phyloP scores from a whole-genome alignment of 805 yeast species.

The Wickerhamiella australiensis region DNA sequence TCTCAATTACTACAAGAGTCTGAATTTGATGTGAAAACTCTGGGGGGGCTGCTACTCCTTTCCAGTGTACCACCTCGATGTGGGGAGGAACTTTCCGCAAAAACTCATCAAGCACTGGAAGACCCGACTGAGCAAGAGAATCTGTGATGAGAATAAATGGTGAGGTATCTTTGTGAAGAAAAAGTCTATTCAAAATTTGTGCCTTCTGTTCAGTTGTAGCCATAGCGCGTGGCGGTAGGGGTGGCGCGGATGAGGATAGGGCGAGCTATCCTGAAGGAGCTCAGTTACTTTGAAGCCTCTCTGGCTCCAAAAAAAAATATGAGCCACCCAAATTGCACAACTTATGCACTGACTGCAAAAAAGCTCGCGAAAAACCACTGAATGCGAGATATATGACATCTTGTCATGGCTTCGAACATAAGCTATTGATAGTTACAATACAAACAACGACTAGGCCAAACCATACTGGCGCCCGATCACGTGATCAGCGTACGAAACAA shows the following conservation, averaged over 20 bases:
- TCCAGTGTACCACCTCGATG: neutral
- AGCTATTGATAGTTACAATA: too few species aligned
- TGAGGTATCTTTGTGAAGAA: constrained; percentile 58
- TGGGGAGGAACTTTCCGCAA: constrained; percentile 29
- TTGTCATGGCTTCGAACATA: too few species aligned
- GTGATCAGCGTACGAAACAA: neutral
- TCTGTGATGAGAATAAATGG: constrained; percentile 66
- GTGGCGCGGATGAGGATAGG: neutral
- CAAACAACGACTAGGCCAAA: too few species aligned
- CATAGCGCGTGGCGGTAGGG: neutral
- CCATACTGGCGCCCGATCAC: too few species aligned
- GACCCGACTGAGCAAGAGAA: constrained; percentile 55
- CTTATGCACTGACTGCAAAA: too few species aligned
- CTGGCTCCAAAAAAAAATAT: too few species aligned
- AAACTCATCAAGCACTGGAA: constrained; percentile 46
- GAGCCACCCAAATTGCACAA: too few species aligned
- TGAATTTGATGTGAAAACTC: neutral
- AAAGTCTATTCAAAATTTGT: constrained; percentile 49
- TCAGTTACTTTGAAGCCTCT: too few species aligned
- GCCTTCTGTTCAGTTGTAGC: constrained; percentile 17
- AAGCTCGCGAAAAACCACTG: too few species aligned
- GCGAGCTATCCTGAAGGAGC: too few species aligned
- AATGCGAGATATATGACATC: too few species aligned
- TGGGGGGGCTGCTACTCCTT: neutral
- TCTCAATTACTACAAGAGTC: constrained; percentile 47